A percentile compares a stretch with the other conserved stretches of the same genome.
Conservation (phyloP, 306 rosid species). For the Fagus sylvatica region DNA sequence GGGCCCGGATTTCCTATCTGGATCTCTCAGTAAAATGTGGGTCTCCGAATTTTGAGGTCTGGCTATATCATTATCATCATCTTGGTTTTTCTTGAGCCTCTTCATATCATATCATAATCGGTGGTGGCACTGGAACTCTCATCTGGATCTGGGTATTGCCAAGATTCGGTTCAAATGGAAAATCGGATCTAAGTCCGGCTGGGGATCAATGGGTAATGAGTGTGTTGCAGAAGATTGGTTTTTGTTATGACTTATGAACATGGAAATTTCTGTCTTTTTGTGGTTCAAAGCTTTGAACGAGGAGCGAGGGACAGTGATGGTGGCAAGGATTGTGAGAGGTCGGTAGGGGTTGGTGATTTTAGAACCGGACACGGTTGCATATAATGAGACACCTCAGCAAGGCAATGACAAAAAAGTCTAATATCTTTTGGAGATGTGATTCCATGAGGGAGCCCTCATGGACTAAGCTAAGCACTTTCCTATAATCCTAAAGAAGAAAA, state of each 20-base stretch:
- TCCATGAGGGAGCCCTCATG: too few species aligned
- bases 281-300: background rate
- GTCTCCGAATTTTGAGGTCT: conserved; percentile 32
- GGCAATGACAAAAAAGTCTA: too few species aligned
- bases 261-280: background rate
- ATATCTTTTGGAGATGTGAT: too few species aligned
- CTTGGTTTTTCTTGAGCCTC: conserved; percentile 41
- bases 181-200: conserved; percentile 11
- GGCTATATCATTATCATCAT: conserved; percentile 19
- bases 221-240: background rate
- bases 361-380: background rate
- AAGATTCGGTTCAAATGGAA: conserved; percentile 11
- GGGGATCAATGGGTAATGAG: background rate
- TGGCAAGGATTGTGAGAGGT: background rate
- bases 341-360: background rate
- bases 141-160: conserved; percentile 51
- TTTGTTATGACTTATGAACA: background rate
- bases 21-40: conserved; percentile 30
- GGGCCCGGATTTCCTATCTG: conserved; percentile 35
- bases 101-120: conserved; percentile 31
- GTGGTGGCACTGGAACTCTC: conserved; percentile 12
- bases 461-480: too few species aligned
- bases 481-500: too few species aligned
- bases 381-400: too few species aligned
- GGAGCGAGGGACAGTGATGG: background rate